Evolutionary conservation across 768 basidiomycete species (phyloP).

Genomic region (Sarcomyxa edulis): DNA sequence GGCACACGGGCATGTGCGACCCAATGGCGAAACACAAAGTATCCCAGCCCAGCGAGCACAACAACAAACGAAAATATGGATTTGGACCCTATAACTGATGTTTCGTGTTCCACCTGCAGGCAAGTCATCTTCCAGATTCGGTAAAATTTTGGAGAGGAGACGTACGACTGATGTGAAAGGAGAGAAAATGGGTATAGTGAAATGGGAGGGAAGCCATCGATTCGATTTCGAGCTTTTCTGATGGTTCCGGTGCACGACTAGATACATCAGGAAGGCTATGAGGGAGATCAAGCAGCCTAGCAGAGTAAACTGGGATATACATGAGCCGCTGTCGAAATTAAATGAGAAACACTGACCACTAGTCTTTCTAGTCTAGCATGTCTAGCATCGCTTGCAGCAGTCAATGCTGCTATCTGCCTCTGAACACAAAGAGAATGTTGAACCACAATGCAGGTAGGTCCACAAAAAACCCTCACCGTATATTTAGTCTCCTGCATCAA

Average conservation of each 20-base stretch:
- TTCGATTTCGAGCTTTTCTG: conserved; percentile 17
- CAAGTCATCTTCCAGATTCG: background rate
- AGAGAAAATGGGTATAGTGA: conserved; percentile 74
- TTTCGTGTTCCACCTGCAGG: conserved; percentile 70
- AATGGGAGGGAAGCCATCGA: conserved; percentile 47
- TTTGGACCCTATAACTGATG: conserved; percentile 52
- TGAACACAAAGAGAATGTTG: no score
- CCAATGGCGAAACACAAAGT: conserved; percentile 40
- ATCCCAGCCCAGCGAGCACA: conserved; percentile 33
- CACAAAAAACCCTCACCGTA: conserved; percentile 27
- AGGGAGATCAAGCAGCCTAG: conserved; percentile 24
- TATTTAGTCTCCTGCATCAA: conserved; percentile 40
- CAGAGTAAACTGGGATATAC: conserved; percentile 5
- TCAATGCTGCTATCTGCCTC: conserved; percentile 36
- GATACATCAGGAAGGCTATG: conserved; percentile 24
- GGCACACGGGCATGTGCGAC: no score
- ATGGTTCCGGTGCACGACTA: conserved; percentile 27
- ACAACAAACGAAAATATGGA: conserved; percentile 34
- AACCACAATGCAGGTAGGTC: background rate
- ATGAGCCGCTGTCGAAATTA: background rate
- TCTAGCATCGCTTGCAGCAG: conserved; percentile 39
- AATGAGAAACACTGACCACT: conserved; percentile 32
- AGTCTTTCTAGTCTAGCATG: conserved; percentile 45
- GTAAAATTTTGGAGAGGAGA: conserved; percentile 3
- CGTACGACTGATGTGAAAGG: conserved; percentile 75